Evolutionary conservation across 345 rosid species (phyloP).

Genomic region (Eucalyptus shirleyi): DNA sequence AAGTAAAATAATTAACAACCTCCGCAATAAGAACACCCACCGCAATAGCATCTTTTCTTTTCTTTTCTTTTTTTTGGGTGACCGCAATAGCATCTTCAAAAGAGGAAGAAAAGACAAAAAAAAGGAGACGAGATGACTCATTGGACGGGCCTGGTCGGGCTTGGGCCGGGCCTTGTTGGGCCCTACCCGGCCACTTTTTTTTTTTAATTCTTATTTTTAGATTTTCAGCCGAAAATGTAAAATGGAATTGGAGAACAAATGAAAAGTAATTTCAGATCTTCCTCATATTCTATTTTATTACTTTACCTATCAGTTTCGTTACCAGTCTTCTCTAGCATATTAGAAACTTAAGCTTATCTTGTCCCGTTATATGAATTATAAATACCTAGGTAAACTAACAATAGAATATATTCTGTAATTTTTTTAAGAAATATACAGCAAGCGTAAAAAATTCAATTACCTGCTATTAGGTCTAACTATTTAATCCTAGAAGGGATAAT

Average conservation of each 20-base stretch:
- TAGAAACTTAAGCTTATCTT: background rate
- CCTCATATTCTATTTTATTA: background rate
- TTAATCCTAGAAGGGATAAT: background rate
- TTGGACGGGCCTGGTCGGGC: background rate
- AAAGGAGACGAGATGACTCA: background rate
- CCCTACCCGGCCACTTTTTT: background rate
- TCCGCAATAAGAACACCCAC: background rate
- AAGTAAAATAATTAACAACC: background rate
- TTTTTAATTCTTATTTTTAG: background rate
- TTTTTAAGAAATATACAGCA: background rate
- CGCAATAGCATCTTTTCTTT: background rate
- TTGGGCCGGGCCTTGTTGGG: background rate
- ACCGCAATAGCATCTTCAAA: background rate
- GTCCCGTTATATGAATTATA: background rate
- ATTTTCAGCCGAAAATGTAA: background rate
- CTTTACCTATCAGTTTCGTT: background rate
- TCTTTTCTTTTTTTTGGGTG: too few species aligned
- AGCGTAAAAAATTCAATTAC: background rate
- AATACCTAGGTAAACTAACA: background rate
- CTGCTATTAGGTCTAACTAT: background rate
- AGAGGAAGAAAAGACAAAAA: background rate
- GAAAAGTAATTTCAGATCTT: background rate
- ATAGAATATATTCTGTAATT: background rate
- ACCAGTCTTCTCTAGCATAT: background rate
- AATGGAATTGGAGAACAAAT: background rate